These are phyloP conservation scores for Emergomyces pasteurianus DNA, from an alignment of 2,329 filamentous ascomycete species.

Conservation along the genomic window DNA sequence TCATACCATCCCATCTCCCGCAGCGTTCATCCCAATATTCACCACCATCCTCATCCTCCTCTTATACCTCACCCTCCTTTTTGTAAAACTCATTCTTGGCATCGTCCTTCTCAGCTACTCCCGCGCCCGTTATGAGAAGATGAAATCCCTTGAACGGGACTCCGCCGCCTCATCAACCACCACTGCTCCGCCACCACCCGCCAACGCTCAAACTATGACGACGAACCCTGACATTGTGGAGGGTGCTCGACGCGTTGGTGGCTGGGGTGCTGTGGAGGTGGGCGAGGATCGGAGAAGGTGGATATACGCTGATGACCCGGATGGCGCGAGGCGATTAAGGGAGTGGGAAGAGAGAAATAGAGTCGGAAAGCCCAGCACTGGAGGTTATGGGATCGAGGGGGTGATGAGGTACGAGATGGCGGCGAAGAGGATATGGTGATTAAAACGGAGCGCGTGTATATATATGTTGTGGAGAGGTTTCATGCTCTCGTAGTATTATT, in stretches of 20 bases:
- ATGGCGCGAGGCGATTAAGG: conserved; percentile 52
- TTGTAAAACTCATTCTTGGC: conserved; percentile 73
- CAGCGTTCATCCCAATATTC: conserved; percentile 31
- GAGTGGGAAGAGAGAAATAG: conserved; percentile 52
- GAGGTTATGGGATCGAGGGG: conserved; percentile 50
- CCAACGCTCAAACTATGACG: not conserved
- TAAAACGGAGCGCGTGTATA: too few species aligned
- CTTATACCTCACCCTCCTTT: conserved; percentile 70
- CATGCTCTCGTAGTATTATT: not conserved
- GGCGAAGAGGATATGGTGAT: conserved; percentile 87
- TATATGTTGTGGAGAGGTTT: not conserved
- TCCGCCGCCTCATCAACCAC: conserved; percentile 10
- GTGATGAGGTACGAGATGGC: conserved; percentile 86
- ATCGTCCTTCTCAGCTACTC: conserved; percentile 76
- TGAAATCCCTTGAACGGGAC: conserved; percentile 56
- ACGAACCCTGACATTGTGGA: conserved; percentile 48
- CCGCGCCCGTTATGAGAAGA: conserved; percentile 63
- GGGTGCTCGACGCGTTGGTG: conserved; percentile 65
- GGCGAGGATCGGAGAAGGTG: conserved; percentile 74
- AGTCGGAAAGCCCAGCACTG: conserved; percentile 46
- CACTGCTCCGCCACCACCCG: conserved; percentile 1
- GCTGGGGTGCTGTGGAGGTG: conserved; percentile 76
- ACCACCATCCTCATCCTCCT: conserved; percentile 80
- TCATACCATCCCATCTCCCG: conserved; percentile 31
- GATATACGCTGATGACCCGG: conserved; percentile 77